Base-by-base conservation (phyloP, 768 basidiomycete species). In the Hygrophorus pudorinus region DNA sequence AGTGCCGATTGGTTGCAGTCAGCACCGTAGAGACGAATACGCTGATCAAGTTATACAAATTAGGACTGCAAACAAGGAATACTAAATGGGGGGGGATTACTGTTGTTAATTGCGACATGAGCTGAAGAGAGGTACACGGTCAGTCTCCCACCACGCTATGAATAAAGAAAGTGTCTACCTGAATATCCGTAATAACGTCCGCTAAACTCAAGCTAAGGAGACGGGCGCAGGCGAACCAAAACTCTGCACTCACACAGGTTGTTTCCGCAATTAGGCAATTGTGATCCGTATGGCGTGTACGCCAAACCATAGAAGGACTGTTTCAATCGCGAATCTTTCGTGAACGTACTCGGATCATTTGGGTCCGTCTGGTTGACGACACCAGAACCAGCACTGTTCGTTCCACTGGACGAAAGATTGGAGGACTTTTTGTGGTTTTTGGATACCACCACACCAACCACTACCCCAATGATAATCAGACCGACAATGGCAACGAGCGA, bases 301-400 rank as follows among this genome's bases (percentile, higher is more conserved):
- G 91, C 91, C 17, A 94, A 56, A 4, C 85, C 91, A 58, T 81
- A 94, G 64, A 96, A 87, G 0, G 78, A 71, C 51, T 85, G 76
- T 49, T 80, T 71, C 40, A 94, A 63, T 24, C 71, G 70, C 2
- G 75, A 41, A 59, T 93, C 75, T 63, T 81, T 84, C 14, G 63
- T 60, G 61, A 93, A 96, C 13, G 71, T 71, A 60, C 79, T 88
- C 3, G 91, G 88, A 60, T 93, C 85, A 52, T 70, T 76, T 7
- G 67, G 66, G 44, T 70, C 55, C 4, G 65, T 62, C 49, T 61
- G 59, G 9, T 41, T 48, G 30, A 48, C 47, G 30, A 45, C 51
- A 10, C 39, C 31, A 11, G 43, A 38, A 6, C 41, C 33, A 9
- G 42, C 39, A 36, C 38, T 32, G 29, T 39, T 37, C 5, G 51